Evolutionary conservation across 192 early-diverging fungal genomes (phyloP).

Genomic region (Coemansia sp.): DNA sequence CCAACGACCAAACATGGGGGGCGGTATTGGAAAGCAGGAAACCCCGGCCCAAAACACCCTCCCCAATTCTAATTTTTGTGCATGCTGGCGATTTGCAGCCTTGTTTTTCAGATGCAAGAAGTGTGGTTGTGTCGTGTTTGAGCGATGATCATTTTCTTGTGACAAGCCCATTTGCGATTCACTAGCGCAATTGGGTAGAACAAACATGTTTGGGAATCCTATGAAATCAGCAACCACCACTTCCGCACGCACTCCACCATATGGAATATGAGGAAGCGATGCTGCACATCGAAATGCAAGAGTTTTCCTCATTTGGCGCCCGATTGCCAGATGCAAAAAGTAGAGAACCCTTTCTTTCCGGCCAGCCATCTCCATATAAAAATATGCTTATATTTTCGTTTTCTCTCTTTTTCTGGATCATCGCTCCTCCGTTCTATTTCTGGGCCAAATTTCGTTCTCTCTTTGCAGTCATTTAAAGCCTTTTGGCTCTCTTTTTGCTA

Average conservation of each 20-base stretch:
- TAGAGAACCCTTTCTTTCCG: not conserved
- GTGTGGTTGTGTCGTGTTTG: conserved; percentile 5
- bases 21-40: not conserved
- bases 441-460: conserved; percentile 13
- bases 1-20: not conserved
- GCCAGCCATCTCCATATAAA: conserved; percentile 3
- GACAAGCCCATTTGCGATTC: not conserved
- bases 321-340: not conserved
- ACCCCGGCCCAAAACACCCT: not conserved
- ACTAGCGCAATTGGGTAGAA: not conserved
- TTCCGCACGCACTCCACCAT: conserved; percentile 3
- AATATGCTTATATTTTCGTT: conserved; percentile 11
- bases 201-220: conserved; percentile 1
- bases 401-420: conserved; percentile 1
- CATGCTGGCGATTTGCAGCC: not conserved
- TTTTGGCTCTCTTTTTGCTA: not conserved
- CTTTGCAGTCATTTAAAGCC: not conserved
- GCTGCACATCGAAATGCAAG: conserved; percentile 9
- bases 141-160: conserved; percentile 7
- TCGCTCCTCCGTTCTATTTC: conserved; percentile 8
- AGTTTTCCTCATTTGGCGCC: conserved; percentile 3
- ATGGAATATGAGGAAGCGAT: conserved; percentile 7
- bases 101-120: not conserved
- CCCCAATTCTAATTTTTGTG: conserved; percentile 4
- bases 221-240: not conserved